Base-by-base conservation (phyloP, 1,284 basidiomycete species). In the Ceratorhiza oryzae-sativae region DNA sequence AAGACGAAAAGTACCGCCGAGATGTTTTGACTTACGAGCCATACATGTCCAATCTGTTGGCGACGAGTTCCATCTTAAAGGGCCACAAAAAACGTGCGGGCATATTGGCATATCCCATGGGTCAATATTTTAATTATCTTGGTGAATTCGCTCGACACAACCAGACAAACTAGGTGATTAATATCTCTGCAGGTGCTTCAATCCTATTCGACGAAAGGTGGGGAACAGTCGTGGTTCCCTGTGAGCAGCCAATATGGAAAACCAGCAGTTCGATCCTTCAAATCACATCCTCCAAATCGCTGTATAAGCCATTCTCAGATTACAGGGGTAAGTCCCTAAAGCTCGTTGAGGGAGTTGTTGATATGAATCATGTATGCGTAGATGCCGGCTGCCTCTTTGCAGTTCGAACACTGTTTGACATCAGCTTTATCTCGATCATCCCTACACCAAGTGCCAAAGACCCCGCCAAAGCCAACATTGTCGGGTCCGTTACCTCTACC, bases 121-220 rank as follows among this genome's bases (percentile, higher is more conserved):
- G 65, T 3, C 53, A 58, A 58, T 13, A 58, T 13, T 70, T 70
- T 48, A 3, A 39, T 12, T 32, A 23, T 2, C 13, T 70, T 10
- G 65, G 65, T 58, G 20, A 2, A 53, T 27, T 10, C 9, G 27
- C 46, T 18, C 8, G 41, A 62, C 8, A 4, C 25, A 27, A 42
- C n/a, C 13, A 23, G 36, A 12, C 30, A 36, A 27, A n/a, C 13
- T 25, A 20, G 10, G 9, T 55, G 30, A 48, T 27, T 23, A 9
- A 58, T 20, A 5, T 39, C 3, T 3, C 3, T n/a, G 25, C 36
- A 70, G 65, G 65, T 58, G 65, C 53, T 3, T 56, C 65, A 3
- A 42, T 70, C 12, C 4, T 70, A 18, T 70, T 70, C 48, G 65
- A 70, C n/a, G 65, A 70, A 48, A 70, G 58, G 30, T 70, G 65